phyloP scores from a whole-genome alignment of 306 rosid genomes.

The Leucaena leucocephala region DNA sequence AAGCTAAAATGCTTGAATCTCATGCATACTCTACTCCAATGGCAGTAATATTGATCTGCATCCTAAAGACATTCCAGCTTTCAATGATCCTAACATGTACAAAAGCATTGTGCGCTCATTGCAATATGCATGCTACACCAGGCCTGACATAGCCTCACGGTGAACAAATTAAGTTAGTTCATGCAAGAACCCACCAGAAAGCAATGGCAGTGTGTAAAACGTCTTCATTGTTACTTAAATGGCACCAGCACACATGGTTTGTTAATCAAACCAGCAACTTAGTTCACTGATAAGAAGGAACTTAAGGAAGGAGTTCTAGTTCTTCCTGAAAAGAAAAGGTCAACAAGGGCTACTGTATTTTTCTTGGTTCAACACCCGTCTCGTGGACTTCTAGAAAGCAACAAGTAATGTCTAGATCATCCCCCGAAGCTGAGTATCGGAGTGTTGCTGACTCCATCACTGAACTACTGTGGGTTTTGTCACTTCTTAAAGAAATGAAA shows the following conservation, averaged over 20 bases:
- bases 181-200: neutral
- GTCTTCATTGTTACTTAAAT: neutral
- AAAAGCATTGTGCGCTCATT: neutral
- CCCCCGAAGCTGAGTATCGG: neutral
- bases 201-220: neutral
- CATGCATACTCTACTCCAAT: neutral
- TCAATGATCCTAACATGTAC: neutral
- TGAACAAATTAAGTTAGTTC: neutral
- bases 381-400: neutral
- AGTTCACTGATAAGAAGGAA: neutral
- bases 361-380: neutral
- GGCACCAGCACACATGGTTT: neutral
- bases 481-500: neutral
- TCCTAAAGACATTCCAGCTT: neutral
- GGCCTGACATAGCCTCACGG: neutral
- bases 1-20: fast-evolving
- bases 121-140: neutral
- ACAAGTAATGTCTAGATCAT: neutral
- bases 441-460: neutral
- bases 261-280: neutral
- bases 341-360: neutral
- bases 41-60: neutral
- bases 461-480: neutral
- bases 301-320: too few relatives aligned
- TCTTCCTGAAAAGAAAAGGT: neutral